Conservation (phyloP, 2,329 filamentous ascomycete species). For the Phaeosphaeria sp. region DNA sequence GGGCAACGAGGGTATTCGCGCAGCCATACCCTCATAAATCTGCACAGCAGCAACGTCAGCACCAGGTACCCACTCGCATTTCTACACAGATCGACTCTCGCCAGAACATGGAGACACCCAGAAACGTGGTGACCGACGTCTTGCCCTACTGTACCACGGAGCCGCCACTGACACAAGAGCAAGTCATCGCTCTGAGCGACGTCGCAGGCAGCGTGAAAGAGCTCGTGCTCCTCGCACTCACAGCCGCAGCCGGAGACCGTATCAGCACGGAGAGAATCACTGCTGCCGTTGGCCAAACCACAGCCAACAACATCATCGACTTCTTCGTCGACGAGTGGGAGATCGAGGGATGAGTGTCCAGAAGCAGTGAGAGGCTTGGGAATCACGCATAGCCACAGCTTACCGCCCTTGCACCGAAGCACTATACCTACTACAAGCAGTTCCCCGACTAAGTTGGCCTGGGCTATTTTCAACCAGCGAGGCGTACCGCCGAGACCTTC, state of each 20-base stretch:
- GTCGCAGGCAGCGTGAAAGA: slow-evolving; percentile 41
- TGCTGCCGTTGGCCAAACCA: slow-evolving; percentile 28
- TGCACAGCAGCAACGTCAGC: slow-evolving; percentile 1
- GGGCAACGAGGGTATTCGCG: background rate
- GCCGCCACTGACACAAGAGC: slow-evolving; percentile 24
- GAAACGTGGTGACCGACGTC: slow-evolving; percentile 26
- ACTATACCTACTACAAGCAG: background rate
- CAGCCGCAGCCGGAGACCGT: slow-evolving; percentile 23
- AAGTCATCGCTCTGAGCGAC: slow-evolving; percentile 42
- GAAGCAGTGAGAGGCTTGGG: background rate
- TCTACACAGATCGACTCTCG: background rate
- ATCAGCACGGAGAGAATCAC: slow-evolving; percentile 19
- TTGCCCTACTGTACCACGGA: slow-evolving; percentile 40
- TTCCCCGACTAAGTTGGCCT: background rate
- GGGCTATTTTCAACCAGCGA: background rate
- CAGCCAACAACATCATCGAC: slow-evolving; percentile 29
- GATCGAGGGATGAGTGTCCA: slow-evolving; percentile 9
- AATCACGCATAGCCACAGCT: background rate
- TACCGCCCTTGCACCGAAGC: background rate
- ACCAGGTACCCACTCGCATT: background rate
- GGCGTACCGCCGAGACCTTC: background rate
- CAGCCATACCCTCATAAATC: background rate
- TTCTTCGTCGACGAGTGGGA: slow-evolving; percentile 46
- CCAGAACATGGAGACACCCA: background rate
- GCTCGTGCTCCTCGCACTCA: slow-evolving; percentile 36